Evolutionary conservation across 148 eudicot species (phyloP).

Genomic region (Fallopia convolvulus): DNA sequence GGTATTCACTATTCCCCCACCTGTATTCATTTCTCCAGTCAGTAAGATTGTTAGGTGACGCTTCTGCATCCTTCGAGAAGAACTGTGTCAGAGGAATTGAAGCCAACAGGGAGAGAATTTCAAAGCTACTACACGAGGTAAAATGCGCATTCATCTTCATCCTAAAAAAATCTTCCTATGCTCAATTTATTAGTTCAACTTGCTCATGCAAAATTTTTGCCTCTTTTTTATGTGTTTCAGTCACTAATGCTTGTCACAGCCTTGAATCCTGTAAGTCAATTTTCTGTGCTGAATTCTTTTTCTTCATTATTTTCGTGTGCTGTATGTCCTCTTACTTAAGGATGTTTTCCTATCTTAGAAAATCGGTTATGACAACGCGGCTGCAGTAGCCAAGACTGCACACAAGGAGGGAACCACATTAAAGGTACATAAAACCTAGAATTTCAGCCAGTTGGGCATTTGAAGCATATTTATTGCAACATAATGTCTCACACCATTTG

Average conservation of each 20-base stretch:
- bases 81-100: conserved; percentile 92
- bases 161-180: not conserved
- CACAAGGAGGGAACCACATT: conserved; percentile 88
- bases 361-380: conserved; percentile 98
- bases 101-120: conserved; percentile 79
- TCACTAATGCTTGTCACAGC: conserved; percentile 98
- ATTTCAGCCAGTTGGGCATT: no score
- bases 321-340: not conserved
- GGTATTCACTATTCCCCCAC: not conserved
- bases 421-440: conserved; percentile 35
- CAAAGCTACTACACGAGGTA: conserved; percentile 81
- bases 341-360: conserved; percentile 29
- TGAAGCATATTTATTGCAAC: no score
- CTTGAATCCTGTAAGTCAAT: conserved; percentile 79
- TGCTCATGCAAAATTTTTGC: conserved; percentile 17
- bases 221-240: conserved; percentile 31
- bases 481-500: not conserved
- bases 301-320: not conserved
- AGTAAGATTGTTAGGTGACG: conserved; percentile 78
- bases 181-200: not conserved
- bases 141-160: conserved; percentile 10
- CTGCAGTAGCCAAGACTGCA: conserved; percentile 90
- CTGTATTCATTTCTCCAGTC: conserved; percentile 37
- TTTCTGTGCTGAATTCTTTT: not conserved
- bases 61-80: conserved; percentile 94